Evolutionary conservation across 768 basidiomycete genomes (phyloP).

Genomic region (Macrolepiota dolichaula): DNA sequence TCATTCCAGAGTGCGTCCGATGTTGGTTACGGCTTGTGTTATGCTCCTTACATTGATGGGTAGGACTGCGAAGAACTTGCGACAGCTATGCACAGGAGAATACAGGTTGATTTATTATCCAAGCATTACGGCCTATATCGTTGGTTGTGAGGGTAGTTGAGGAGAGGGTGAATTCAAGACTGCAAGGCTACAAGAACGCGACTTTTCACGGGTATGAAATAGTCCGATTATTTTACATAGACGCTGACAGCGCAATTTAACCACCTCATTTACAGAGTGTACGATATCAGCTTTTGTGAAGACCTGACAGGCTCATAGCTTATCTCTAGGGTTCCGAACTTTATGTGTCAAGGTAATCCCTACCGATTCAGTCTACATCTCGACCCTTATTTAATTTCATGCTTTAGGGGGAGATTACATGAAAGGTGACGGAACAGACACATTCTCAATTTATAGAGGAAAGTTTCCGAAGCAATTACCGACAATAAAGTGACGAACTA

Average conservation of each 20-base stretch:
- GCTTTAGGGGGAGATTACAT: slow-evolving; percentile 85
- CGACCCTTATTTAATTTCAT: background rate
- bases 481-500: too few relatives aligned
- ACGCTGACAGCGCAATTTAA: background rate
- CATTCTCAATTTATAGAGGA: slow-evolving; percentile 95
- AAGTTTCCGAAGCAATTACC: slow-evolving; percentile 55
- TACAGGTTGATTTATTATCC: slow-evolving; percentile 54
- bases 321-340: slow-evolving; percentile 71
- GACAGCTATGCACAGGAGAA: slow-evolving; percentile 98
- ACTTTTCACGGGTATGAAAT: slow-evolving; percentile 80
- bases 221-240: background rate
- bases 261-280: slow-evolving; percentile 60
- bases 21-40: background rate
- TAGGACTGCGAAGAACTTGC: slow-evolving; percentile 97
- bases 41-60: too few relatives aligned
- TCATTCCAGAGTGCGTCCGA: slow-evolving; percentile 80
- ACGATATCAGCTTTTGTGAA: slow-evolving; percentile 21
- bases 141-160: slow-evolving; percentile 10
- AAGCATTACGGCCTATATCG: background rate
- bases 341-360: slow-evolving; percentile 89
- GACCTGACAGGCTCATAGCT: slow-evolving; percentile 12
- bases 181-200: slow-evolving; percentile 89
- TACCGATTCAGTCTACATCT: background rate
- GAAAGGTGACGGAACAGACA: slow-evolving; percentile 92
- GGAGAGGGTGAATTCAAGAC: slow-evolving; percentile 66